Base-by-base conservation (phyloP, 805 yeast species). In the Nakazawaea anatomiae region DNA sequence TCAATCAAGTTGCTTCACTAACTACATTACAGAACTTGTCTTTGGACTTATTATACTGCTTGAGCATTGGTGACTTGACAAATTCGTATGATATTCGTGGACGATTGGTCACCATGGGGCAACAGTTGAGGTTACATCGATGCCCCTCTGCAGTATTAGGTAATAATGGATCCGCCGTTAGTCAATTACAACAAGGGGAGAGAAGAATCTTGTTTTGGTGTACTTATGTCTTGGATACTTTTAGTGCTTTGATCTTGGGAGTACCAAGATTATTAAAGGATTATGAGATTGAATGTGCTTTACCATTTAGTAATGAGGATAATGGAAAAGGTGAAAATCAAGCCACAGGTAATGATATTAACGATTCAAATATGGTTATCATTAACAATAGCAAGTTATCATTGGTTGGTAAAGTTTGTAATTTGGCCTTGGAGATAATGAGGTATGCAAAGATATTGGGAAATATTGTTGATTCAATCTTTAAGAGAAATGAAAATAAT, bases 201-300 rank as follows among this genome's bases (percentile, higher is more conserved):
- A 75, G 96, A 55, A 78, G 96, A 62, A 77, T 87, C 36, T 66
- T 88, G 39, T 90, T 90, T 58, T 90, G 97, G 97, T 82, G 89
- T 55, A 78, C 84, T 42, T 89, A 87, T 64, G 75, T 83, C 31
- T 71, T 90, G 55, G 97, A 90, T 63, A 75, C 82, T 3, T 87
- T 87, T 60, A 73, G 88, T 29, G 81, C 92, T 3, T 75, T 87
- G 53, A 83, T 83, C 52, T 68, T 89, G 45, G 97, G 97, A 44
- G 87, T 88, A 39, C 96, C 96, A 4, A 71, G 95, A 55, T 67
- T 89, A 45, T 67, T 89, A 30, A 85, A 85, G 59, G 96, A 88
- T 61, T 80, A 79, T 59, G 95, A 88, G 63, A 81, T 89, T 47
- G 95, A 89, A 63, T 89, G 96, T 71, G 91, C 92, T 1, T 67